These are phyloP conservation scores for Chlamydomonas incerta DNA, from an alignment of 139 green algal species.

Conservation along the genomic window DNA sequence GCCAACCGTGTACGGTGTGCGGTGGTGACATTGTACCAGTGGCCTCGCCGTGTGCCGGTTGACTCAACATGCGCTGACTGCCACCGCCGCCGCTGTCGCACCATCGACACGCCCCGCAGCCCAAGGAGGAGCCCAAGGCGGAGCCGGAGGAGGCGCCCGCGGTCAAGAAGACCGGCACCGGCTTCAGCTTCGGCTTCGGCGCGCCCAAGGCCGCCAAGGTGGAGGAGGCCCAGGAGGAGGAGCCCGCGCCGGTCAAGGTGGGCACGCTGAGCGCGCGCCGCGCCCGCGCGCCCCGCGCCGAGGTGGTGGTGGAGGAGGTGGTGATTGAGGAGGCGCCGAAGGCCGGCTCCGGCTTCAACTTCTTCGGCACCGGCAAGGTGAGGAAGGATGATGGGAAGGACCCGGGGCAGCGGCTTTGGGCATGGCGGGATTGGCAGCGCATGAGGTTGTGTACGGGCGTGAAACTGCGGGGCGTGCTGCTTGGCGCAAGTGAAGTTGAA, in stretches of 20 bases:
- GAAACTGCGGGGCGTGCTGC: too few species aligned
- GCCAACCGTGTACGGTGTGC: too few species aligned
- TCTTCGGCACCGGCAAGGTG: conserved; percentile 33
- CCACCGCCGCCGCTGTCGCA: too few species aligned
- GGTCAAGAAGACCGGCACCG: conserved; percentile 14
- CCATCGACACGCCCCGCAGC: too few species aligned
- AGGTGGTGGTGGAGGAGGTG: conserved; percentile 7
- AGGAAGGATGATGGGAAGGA: background rate
- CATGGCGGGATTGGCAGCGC: background rate
- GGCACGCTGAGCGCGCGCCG: conserved; percentile 23
- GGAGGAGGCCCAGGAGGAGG: background rate
- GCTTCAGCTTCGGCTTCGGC: conserved; percentile 32
- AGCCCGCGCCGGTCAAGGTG: background rate
- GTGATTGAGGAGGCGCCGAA: conserved; percentile 26
- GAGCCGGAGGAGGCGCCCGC: background rate
- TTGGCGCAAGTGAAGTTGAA: too few species aligned
- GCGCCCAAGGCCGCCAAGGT: background rate
- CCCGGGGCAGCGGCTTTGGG: background rate
- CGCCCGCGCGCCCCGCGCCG: background rate
- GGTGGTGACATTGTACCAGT: too few species aligned
- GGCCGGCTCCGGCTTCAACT: conserved; percentile 20
- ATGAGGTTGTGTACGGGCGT: background rate
- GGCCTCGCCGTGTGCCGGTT: background rate
- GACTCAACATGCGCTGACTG: too few species aligned
- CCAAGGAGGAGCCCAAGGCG: background rate